Evolutionary conservation across 2,329 filamentous ascomycete species (phyloP).

Genomic region (Drechslera avenae): DNA sequence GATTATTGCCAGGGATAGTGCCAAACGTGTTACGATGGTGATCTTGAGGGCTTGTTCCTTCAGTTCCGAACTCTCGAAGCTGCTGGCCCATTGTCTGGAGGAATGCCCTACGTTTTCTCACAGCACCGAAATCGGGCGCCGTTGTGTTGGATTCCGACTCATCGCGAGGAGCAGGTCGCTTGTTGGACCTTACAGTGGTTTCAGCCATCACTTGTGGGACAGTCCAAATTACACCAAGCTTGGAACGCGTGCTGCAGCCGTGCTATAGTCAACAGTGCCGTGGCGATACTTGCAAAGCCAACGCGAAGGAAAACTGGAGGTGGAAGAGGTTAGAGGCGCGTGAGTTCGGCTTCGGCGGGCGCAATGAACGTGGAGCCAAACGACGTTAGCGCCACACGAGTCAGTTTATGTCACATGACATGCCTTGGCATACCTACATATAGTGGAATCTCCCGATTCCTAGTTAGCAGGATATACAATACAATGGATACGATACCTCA

Average conservation of each 20-base stretch:
- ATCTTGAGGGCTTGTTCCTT: slow-evolving; percentile 29
- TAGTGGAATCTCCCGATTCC: no score
- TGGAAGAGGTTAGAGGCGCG: not conserved
- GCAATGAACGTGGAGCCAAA: not conserved
- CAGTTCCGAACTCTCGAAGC: slow-evolving; percentile 30
- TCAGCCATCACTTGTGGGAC: slow-evolving; percentile 20
- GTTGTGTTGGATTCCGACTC: slow-evolving; percentile 7
- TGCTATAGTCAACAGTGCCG: not conserved
- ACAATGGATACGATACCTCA: no score
- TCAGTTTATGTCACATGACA: no score
- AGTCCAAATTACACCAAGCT: not conserved
- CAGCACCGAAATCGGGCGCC: slow-evolving; percentile 6
- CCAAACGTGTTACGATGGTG: slow-evolving; percentile 23
- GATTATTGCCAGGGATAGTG: slow-evolving; percentile 18
- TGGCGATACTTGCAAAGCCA: no score
- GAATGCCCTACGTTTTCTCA: slow-evolving; percentile 28
- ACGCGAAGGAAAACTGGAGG: not conserved
- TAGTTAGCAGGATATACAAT: no score
- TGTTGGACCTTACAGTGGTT: slow-evolving; percentile 17
- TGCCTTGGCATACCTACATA: no score
- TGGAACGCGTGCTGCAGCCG: not conserved
- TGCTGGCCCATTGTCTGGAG: slow-evolving; percentile 36
- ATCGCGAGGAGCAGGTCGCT: slow-evolving; percentile 19
- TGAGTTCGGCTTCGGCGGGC: not conserved
- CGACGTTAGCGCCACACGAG: no score